Evolutionary conservation across 805 yeast species (phyloP).

Genomic region (Saturnispora ahearnii): DNA sequence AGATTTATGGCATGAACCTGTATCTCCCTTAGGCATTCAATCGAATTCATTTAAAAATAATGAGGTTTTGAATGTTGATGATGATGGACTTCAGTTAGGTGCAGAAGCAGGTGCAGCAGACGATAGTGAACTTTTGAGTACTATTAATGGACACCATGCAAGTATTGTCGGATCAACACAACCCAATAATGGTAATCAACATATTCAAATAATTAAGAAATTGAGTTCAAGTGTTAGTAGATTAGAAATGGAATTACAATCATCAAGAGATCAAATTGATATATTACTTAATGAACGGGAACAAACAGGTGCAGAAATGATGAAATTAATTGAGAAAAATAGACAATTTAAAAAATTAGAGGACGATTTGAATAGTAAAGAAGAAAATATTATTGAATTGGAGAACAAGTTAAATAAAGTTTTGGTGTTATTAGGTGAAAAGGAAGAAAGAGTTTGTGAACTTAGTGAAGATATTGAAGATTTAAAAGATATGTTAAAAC

Average conservation of each 20-base stretch:
- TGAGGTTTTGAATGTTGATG: not conserved
- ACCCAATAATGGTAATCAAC: constrained; percentile 16
- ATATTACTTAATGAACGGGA: constrained; percentile 50
- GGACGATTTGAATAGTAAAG: constrained; percentile 18
- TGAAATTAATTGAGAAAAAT: constrained; percentile 46
- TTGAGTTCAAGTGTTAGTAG: constrained; percentile 70
- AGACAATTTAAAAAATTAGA: constrained; percentile 34
- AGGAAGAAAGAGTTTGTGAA: constrained; percentile 78
- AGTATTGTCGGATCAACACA: not conserved
- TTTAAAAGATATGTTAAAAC: constrained; percentile 71
- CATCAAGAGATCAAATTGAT: constrained; percentile 54
- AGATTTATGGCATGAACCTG: constrained; percentile 7
- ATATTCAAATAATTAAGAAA: constrained; percentile 61
- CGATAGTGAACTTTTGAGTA: constrained; percentile 11
- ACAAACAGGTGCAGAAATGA: constrained; percentile 58
- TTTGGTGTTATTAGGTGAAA: constrained; percentile 73
- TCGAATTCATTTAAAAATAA: not conserved
- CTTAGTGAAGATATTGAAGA: constrained; percentile 82
- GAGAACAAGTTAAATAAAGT: constrained; percentile 34
- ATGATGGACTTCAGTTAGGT: constrained; percentile 11
- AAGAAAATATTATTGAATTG: constrained; percentile 15
- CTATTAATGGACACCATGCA: constrained; percentile 5
- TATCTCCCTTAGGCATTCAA: not conserved
- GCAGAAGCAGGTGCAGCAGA: constrained; percentile 8
- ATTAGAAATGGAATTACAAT: constrained; percentile 66